Evolutionary conservation across 352 stramenopile species (phyloP), one percentile per base, ranked within the genome.

Genomic region (Paralagenidium karlingii): DNA sequence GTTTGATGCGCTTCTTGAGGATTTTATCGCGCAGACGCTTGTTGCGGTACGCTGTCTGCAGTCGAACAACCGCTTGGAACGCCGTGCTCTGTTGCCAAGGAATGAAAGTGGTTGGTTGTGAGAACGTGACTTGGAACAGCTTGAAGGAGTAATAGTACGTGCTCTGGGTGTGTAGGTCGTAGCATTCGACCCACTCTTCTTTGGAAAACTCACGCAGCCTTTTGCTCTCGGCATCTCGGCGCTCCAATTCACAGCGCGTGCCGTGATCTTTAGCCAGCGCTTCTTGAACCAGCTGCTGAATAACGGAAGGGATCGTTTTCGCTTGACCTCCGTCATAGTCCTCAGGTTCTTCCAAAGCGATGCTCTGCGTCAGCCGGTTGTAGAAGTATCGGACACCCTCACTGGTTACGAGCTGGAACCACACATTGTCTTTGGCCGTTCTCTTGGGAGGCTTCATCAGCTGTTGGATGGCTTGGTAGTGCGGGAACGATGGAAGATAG

Each of bases 161-260:
- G n/a, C 51, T 50, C 37, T 60, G 46, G 16, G 63, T 64, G 34
- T 43, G 47, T 6, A 34, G 33, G 34, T 85, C 62, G 3, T 66
- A 24, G 49, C 67, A 85, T 33, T 85, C 59, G 32, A 85, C 49
- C 70, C 70, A 85, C 38, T 77, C 48, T 22, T 85, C 69, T n/a
- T n/a, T n/a, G n/a, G n/a, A n/a, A n/a, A n/a, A n/a, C n/a, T n/a
- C n/a, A n/a, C n/a, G n/a, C n/a, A n/a, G n/a, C n/a, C n/a, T n/a
- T n/a, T n/a, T n/a, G n/a, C n/a, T n/a, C 37, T 82, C 65, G 1
- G 65, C 65, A 22, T 53, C 54, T 28, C 67, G 60, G 3, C 53
- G 54, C 37, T 85, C 70, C 5, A 85, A 43, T 19, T 85, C 70
- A 1, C 79, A 40, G 0, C 70, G 59, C 19, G 47, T 56, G 2